Evolutionary conservation across 805 yeast genomes (phyloP), one percentile per base, ranked within the genome.

Genomic region (Spathaspora girioi): DNA sequence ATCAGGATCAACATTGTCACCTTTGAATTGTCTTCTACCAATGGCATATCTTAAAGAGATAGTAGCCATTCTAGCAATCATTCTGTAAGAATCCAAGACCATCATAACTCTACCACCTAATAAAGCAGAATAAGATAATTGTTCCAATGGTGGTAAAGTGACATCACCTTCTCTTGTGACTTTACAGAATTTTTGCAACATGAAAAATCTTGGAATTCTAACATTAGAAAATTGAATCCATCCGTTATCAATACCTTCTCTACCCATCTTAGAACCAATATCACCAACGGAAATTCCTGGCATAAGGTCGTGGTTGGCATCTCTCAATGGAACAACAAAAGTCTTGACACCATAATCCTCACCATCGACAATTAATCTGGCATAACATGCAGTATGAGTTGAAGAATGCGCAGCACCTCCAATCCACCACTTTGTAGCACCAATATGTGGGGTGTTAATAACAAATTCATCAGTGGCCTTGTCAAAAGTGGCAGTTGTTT

Each of bases 391-490:
- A 42, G 69, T 60, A 57, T 75, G 79, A 18, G 78, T 74, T 27
- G 78, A 69, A 10, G 78, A 73, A 55, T 75, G 79, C 32, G 79
- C 79, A 51, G 79, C 79, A 52, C 78, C 78, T 40, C 79, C 79
- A 53, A 75, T 75, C 79, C 79, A 75, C 79, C 79, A 75, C 59
- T 75, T 75, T 54, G 79, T 75, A 45, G 79, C 79, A 53, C 79
- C 78, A 54, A 75, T 68, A 56, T 74, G 78, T 5, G 79, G 79
- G 29, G 79, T 75, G 62, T 71, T 71, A 55, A 75, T 68, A 50
- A 74, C 58, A 54, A 75, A 75, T 59, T 73, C 74, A 57, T 74
- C 79, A 20, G 64, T 65, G 50, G 63, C 66, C 46, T 60, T 61
- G 54, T 75, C 79, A 48, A 70, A 73, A 43, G 76, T 67, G 29